Conservation (phyloP, 2,329 filamentous ascomycete species). For the Arachnopeziza araneosa region DNA sequence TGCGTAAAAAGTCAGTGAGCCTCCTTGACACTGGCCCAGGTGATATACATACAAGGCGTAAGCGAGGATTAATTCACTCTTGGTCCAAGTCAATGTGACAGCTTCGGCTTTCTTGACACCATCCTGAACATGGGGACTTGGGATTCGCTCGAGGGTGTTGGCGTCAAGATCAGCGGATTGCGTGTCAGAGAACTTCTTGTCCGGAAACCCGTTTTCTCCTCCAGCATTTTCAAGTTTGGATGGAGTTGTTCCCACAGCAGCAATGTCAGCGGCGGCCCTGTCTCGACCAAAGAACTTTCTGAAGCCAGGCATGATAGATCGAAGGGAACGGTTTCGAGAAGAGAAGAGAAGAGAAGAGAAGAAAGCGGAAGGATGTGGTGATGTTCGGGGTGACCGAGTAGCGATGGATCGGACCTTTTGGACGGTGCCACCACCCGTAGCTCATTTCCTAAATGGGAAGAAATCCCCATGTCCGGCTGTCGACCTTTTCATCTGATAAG, state of each 20-base stretch:
- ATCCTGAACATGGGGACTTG: not conserved
- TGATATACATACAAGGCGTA: constrained; percentile 20
- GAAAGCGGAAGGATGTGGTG: not conserved
- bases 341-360: not conserved
- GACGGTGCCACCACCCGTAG: not conserved
- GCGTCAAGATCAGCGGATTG: not conserved
- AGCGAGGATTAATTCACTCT: constrained; percentile 20
- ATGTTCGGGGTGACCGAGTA: not conserved
- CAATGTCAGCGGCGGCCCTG: not conserved
- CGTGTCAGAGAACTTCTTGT: not conserved
- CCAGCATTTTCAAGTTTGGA: not conserved
- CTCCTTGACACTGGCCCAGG: not conserved
- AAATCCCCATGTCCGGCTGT: not conserved
- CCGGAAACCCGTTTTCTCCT: not conserved
- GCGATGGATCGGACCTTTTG: not conserved
- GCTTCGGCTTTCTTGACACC: constrained; percentile 9
- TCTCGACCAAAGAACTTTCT: not conserved
- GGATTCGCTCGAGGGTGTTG: not conserved
- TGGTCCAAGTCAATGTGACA: constrained; percentile 25
- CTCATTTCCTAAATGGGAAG: not conserved
- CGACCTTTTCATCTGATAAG: not conserved
- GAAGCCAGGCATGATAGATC: not conserved
- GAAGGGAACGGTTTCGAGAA: not conserved
- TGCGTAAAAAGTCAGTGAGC: not conserved
- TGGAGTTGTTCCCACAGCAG: not conserved